phyloP scores from a whole-genome alignment of 805 yeast genomes.

The Candida golubevii region DNA sequence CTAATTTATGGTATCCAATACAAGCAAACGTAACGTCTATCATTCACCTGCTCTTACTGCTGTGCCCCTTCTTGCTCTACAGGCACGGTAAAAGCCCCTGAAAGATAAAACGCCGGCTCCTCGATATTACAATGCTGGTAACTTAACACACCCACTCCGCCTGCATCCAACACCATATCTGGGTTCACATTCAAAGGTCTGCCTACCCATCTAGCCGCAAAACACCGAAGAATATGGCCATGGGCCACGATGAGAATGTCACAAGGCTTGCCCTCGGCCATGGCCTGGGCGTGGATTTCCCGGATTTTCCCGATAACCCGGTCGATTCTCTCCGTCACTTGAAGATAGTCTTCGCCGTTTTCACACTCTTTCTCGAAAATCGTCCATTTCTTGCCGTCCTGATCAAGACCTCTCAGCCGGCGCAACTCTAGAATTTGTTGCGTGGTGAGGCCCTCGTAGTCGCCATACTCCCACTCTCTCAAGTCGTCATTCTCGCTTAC shows the following conservation, averaged over 20 bases:
- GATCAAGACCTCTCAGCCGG: conserved; percentile 49
- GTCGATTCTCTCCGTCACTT: conserved; percentile 72
- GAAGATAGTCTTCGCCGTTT: conserved; percentile 68
- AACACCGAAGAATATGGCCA: conserved; percentile 87
- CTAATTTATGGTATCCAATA: no score
- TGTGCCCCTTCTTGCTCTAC: conserved; percentile 49
- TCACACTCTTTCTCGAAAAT: conserved; percentile 95
- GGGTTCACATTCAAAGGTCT: conserved; percentile 62
- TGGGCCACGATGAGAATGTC: conserved; percentile 87
- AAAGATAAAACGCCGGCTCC: conserved; percentile 82
- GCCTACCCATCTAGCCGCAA: conserved; percentile 85
- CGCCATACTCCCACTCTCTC: conserved; percentile 96
- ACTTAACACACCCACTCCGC: conserved; percentile 89
- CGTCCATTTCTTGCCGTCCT: conserved; percentile 51
- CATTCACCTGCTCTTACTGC: neutral
- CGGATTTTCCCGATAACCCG: conserved; percentile 61
- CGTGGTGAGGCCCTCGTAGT: conserved; percentile 82
- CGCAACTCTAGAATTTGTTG: conserved; percentile 61
- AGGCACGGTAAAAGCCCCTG: conserved; percentile 79
- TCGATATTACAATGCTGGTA: conserved; percentile 80
- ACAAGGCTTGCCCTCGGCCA: conserved; percentile 48
- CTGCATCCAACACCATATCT: conserved; percentile 83
- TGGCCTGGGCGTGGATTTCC: conserved; percentile 51
- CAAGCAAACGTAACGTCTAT: no score
- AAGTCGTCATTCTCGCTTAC: conserved; percentile 57